Base-by-base conservation (phyloP, 192 early-diverging fungal species). In the Coemansia sp. region DNA sequence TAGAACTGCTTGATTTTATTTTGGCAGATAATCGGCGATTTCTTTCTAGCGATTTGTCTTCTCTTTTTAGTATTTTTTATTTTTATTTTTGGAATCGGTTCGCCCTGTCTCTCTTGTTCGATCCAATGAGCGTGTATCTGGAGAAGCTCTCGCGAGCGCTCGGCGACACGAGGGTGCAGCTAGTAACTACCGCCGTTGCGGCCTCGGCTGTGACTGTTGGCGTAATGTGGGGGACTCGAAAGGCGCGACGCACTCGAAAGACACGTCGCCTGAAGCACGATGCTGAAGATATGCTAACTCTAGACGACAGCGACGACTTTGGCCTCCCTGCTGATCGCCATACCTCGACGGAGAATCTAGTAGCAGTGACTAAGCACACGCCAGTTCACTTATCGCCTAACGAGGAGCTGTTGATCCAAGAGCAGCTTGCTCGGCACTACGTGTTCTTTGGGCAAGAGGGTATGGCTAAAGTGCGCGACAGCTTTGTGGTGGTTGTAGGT, bases 401-500 rank as follows among this genome's bases (percentile, higher is more conserved):
- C 65, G 84, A 80, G 34, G 94, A 95, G 69, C 80, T 89, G 4
- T 79, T 97, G 18, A 87, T 96, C 16, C 79, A 88, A 22, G 94
- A 98, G 69, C 96, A 98, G 72, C 74, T 99, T 34, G 83, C 92
- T 2, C 83, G 92, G 38, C 96, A 95, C 79, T 90, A 92, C 70
- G 93, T 89, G 1, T 98, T 99, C 68, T 76, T 99, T 62, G 96
- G 95, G 1, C 87, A 94, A 63, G 90, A 92, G 22, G 93, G 93
- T 3, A 86, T 94, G 38, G 69, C 85, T 0, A 86, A 89, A 61
- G 70, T 98, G 22, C 89, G 93, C 16, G 74, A 86, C 18, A 88
- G 95, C 10, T 96, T 95, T 81, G 95, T 99, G 2, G 81, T 99
- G 64, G 93, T 99, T 39, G 95, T 99, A 13, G 97, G 97, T 40